Evolutionary conservation across 78 protist genomes (phyloP).

Genomic region (Dictyostelium brefeldianum): DNA sequence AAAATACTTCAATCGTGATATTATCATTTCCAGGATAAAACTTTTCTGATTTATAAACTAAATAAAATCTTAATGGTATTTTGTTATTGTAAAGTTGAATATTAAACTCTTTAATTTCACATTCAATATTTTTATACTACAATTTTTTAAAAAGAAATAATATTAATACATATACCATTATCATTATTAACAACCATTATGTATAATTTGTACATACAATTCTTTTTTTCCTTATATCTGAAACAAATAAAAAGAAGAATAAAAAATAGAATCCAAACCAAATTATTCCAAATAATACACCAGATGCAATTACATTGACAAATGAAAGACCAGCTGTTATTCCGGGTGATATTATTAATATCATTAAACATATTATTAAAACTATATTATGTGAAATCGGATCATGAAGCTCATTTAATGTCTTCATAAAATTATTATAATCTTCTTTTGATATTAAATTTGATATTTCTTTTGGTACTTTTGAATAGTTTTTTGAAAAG

Average conservation of each 20-base stretch:
- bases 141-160: background rate
- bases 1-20: background rate
- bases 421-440: background rate
- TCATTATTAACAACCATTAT: too few relatives aligned
- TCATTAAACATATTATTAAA: background rate
- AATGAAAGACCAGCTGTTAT: background rate
- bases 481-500: background rate
- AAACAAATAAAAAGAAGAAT: background rate
- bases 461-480: slow-evolving; percentile 7
- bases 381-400: background rate
- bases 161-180: too few relatives aligned
- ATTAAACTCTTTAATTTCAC: background rate
- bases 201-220: background rate
- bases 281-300: background rate
- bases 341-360: background rate
- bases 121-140: slow-evolving; percentile 3
- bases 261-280: background rate
- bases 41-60: background rate
- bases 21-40: background rate
- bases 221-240: background rate
- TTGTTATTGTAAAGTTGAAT: background rate
- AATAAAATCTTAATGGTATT: slow-evolving; percentile 1
- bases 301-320: background rate
- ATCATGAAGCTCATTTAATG: background rate
- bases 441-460: slow-evolving; percentile 7